Evolutionary conservation across 2,329 filamentous ascomycete genomes (phyloP), one percentile per base, ranked within the genome.

Genomic region (Hypoxylon sp.): DNA sequence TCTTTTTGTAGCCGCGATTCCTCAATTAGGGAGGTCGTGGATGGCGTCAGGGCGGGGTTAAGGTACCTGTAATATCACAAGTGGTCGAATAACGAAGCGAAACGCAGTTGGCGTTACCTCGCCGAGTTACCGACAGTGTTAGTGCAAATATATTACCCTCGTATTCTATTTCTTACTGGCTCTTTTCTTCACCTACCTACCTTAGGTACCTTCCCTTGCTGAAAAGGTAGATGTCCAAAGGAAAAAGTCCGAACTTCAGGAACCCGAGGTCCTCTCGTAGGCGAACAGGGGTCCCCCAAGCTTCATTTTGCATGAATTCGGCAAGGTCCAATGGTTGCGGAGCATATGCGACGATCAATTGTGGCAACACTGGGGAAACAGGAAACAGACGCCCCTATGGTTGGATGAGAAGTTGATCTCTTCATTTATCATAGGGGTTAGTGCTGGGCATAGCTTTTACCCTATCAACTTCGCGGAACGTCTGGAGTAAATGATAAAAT

Each of bases 401-500:
- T 62, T 66, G 59, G 64, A 56, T 50, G 26, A 58, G 34, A 24
- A 43, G 15, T 48, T 20, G n/a, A 32, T 58, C 26, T 46, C 24
- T 20, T 57, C 48, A 64, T 64, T 64, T 54, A 59, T 64, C 37
- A 28, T 56, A 64, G 59, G 64, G 52, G 49, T 49, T 48, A 39
- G 15, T n/a, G 10, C 30, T 44, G 48, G 30, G 26, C 39, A 19
- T 48, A 7, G n/a, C 47, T 13, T 34, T 17, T 28, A 15, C 34
- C 64, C 64, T 67, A 67, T 67, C 64, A 67, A 43, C 50, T 43
- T 20, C 52, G 44, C 19, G 15, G 54, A 61, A 56, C 28, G 53
- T 50, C 39, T 43, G 3, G 24, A 11, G 22, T 54, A 26, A 34
- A 19, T 60, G 6, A 3, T 32, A 10, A 5, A 5, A 10, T 32